Conservation (phyloP, 805 yeast species). For the Wickerhamiella sorbophila region DNA sequence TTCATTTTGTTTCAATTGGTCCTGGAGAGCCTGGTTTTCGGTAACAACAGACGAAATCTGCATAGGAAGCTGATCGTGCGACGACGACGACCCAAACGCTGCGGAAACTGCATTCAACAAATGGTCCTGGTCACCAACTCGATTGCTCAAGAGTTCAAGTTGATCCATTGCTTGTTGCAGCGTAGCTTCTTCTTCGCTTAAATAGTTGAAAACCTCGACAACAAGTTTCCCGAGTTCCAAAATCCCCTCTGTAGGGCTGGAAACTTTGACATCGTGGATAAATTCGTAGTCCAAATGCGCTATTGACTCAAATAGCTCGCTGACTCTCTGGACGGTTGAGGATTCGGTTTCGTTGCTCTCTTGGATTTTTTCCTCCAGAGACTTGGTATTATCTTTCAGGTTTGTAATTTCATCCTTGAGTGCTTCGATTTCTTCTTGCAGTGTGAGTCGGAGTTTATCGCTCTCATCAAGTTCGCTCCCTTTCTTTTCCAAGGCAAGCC, state of each 20-base stretch:
- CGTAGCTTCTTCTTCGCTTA: not conserved
- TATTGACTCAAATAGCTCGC: not conserved
- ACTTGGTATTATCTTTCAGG: not conserved
- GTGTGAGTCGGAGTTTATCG: not conserved
- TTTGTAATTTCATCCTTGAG: not conserved
- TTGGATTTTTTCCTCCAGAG: not conserved
- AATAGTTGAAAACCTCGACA: not conserved
- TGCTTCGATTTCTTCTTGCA: not conserved
- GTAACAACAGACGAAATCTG: slow-evolving; percentile 4
- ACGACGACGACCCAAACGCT: not conserved
- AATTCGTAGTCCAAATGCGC: not conserved
- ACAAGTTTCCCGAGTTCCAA: not conserved
- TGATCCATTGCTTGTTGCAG: not conserved
- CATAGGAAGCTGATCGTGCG: slow-evolving; percentile 1
- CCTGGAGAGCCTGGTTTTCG: slow-evolving; percentile 7
- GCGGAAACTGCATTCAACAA: slow-evolving; percentile 1
- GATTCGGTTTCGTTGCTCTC: not conserved
- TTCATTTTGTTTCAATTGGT: slow-evolving; percentile 5
- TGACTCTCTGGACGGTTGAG: not conserved
- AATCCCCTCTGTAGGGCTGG: not conserved
- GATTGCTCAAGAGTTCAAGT: not conserved
- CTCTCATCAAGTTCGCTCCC: not conserved
- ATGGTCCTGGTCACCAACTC: not conserved
- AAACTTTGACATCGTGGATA: not conserved
- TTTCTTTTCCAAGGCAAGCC: not conserved